Conservation (phyloP, 495 filamentous ascomycete genomes). For the Aspergillus mulundensis region DNA sequence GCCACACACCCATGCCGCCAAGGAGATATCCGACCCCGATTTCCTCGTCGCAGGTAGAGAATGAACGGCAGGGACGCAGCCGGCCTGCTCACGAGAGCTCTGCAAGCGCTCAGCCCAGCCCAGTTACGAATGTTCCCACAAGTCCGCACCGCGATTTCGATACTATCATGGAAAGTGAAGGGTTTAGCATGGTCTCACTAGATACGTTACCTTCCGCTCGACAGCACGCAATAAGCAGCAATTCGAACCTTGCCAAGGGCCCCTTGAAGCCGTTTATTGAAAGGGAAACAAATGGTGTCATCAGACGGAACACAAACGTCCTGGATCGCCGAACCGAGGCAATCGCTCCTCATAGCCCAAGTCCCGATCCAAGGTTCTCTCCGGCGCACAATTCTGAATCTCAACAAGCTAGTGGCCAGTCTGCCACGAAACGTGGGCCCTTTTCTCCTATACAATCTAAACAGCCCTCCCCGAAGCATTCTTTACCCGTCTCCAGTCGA, state of each 20-base stretch:
- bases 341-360: background rate
- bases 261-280: conserved; percentile 25
- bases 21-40: conserved; percentile 41
- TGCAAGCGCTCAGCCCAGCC: conserved; percentile 5
- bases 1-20: conserved; percentile 27
- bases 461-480: background rate
- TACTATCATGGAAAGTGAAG: conserved; percentile 57
- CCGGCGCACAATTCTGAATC: background rate
- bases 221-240: conserved; percentile 28
- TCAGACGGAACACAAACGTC: conserved; percentile 30
- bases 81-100: background rate
- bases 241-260: conserved; percentile 21
- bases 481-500: background rate
- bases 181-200: conserved; percentile 57
- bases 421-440: background rate
- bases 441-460: background rate
- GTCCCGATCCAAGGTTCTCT: background rate
- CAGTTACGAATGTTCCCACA: conserved; percentile 31
- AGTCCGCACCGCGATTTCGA: conserved; percentile 48
- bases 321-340: conserved; percentile 6
- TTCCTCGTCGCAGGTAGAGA: conserved; percentile 39
- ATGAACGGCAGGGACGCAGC: conserved; percentile 25
- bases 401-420: background rate
- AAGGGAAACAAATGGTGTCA: conserved; percentile 26
- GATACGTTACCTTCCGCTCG: conserved; percentile 48